phyloP scores from a whole-genome alignment of 2,329 filamentous ascomycete genomes.

The Dendryphion nanum region DNA sequence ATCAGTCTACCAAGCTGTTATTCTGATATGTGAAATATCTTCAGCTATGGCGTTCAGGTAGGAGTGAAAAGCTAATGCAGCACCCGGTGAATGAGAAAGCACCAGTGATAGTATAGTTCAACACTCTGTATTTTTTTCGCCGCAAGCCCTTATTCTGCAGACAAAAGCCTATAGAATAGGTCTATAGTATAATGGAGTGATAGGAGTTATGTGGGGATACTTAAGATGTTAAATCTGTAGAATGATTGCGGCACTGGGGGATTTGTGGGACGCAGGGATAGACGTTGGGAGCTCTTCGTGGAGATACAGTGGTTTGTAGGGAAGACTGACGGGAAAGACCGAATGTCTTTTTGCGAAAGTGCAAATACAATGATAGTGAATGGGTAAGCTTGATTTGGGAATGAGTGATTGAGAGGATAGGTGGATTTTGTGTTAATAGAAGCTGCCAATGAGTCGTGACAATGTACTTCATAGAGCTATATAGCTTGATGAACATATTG shows the following conservation, averaged over 20 bases:
- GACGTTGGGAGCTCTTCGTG: too few relatives aligned
- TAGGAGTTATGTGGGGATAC: not conserved
- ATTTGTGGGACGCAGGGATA: not conserved
- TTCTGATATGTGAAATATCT: not conserved
- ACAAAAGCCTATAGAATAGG: not conserved
- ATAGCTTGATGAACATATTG: too few relatives aligned
- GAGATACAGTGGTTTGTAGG: too few relatives aligned
- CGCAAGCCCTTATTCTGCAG: not conserved
- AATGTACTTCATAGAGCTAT: too few relatives aligned
- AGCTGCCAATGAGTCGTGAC: too few relatives aligned
- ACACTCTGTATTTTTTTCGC: not conserved
- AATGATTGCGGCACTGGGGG: not conserved
- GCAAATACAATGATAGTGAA: too few relatives aligned
- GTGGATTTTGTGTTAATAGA: too few relatives aligned
- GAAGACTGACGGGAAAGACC: too few relatives aligned
- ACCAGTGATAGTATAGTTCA: not conserved
- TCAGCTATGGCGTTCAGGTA: not conserved
- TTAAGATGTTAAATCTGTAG: not conserved
- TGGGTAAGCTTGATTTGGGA: too few relatives aligned
- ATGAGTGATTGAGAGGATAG: too few relatives aligned
- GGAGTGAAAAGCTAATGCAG: not conserved
- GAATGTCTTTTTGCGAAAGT: too few relatives aligned
- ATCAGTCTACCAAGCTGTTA: not conserved
- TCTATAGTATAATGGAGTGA: not conserved
- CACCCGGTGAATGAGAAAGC: not conserved